Evolutionary conservation across 208 protist species (phyloP).

Genomic region (Acanthamoeba polyphaga): DNA sequence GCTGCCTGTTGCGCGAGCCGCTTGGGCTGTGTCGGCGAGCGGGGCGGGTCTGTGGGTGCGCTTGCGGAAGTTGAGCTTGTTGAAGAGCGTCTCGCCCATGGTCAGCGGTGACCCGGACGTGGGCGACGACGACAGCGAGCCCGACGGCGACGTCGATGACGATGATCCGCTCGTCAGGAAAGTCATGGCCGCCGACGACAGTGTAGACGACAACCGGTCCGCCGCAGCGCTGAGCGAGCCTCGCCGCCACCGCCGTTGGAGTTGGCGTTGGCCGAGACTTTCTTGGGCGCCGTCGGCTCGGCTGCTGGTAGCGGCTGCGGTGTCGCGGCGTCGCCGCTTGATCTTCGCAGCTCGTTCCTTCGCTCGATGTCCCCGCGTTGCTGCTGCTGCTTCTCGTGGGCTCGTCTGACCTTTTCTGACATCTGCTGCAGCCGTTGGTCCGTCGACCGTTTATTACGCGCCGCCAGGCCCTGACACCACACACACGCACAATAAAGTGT

Average conservation of each 20-base stretch:
- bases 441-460: background rate
- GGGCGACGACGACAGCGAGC: background rate
- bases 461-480: background rate
- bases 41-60: background rate
- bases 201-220: background rate
- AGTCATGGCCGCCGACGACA: background rate
- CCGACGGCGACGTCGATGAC: background rate
- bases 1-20: background rate
- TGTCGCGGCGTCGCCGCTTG: background rate
- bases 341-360: conserved; percentile 14
- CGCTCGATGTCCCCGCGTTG: background rate
- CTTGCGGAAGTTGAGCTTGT: conserved; percentile 56
- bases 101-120: background rate
- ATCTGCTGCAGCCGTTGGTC: conserved; percentile 38
- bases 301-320: background rate
- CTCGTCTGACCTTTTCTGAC: background rate
- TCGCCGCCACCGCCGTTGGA: no score
- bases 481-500: background rate
- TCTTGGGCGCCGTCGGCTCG: no score
- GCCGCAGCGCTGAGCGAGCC: background rate
- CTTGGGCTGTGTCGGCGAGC: background rate
- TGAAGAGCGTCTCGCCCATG: conserved; percentile 44
- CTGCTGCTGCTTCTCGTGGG: background rate
- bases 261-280: no score
- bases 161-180: background rate